A percentile compares a stretch with the other conserved stretches of the same genome.
phyloP scores from a whole-genome alignment of 306 rosid genomes.

The Gleditsia sinensis region DNA sequence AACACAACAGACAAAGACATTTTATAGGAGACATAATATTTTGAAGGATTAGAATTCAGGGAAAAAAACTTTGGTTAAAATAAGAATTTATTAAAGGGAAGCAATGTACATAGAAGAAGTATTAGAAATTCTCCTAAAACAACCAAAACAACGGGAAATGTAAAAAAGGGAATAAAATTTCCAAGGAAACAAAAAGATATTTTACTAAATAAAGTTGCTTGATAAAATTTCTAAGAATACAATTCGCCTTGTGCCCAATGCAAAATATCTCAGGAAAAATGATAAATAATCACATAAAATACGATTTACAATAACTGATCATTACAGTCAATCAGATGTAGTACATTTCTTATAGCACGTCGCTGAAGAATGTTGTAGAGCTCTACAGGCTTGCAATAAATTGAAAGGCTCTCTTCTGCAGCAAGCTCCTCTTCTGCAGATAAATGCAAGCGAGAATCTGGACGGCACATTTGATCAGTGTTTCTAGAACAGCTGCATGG shows the following conservation, averaged over 20 bases:
- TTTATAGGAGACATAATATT: not conserved
- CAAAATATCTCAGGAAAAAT: conserved; percentile 5
- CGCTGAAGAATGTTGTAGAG: conserved; percentile 71
- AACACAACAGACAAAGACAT: conserved; percentile 12
- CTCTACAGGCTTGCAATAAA: conserved; percentile 82
- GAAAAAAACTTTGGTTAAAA: not conserved
- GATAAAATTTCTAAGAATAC: conserved; percentile 4
- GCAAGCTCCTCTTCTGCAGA: conserved; percentile 67
- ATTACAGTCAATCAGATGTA: conserved; percentile 16
- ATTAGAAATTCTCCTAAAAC: conserved; percentile 22
- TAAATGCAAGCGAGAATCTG: conserved; percentile 50
- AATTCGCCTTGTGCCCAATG: conserved; percentile 16
- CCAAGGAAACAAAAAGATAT: not conserved
- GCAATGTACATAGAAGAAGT: conserved; percentile 8
- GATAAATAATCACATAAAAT: conserved; percentile 9
- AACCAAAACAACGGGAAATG: not conserved
- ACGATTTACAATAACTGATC: conserved; percentile 3
- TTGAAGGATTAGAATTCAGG: conserved; percentile 19
- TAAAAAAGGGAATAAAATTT: not conserved
- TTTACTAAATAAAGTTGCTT: not conserved
- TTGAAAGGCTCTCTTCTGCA: conserved; percentile 69
- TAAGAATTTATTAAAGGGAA: not conserved
- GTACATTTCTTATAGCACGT: conserved; percentile 60
- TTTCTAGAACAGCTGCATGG: conserved; percentile 46
- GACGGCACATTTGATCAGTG: conserved; percentile 56